Conservation (phyloP, 2,329 filamentous ascomycete genomes). For the Lachnellula suecica region DNA sequence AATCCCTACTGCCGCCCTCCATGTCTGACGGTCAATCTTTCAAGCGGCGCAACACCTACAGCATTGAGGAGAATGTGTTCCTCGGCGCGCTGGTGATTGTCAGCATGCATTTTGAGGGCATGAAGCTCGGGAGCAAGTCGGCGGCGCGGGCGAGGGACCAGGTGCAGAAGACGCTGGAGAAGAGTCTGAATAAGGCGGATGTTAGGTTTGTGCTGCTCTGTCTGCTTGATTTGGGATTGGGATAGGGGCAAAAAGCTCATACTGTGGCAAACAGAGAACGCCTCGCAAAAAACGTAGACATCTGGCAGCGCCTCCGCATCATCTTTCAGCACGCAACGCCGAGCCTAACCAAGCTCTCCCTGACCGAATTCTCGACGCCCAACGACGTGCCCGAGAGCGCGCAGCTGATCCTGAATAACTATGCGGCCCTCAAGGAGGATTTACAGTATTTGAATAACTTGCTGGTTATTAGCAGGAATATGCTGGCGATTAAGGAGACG, state of each 20-base stretch:
- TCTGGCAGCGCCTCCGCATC: constrained; percentile 64
- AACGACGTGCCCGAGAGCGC: constrained; percentile 60
- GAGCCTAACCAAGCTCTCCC: constrained; percentile 57
- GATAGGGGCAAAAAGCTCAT: constrained; percentile 7
- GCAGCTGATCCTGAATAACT: constrained; percentile 61
- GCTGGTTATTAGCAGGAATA: constrained; percentile 65
- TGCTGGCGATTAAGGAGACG: constrained; percentile 63
- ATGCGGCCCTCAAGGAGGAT: constrained; percentile 59
- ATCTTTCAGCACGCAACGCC: constrained; percentile 62
- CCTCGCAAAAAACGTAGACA: constrained; percentile 60
- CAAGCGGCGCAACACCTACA: constrained; percentile 36
- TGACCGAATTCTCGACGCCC: constrained; percentile 50
- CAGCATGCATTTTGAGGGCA: constrained; percentile 59
- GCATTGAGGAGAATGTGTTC: constrained; percentile 65
- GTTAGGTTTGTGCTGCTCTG: constrained; percentile 49
- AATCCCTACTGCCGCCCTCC: constrained; percentile 21
- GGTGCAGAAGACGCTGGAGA: constrained; percentile 60
- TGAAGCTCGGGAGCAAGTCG: constrained; percentile 54
- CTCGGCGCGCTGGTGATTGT: constrained; percentile 59
- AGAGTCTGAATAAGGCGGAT: constrained; percentile 58
- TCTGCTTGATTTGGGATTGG: not conserved
- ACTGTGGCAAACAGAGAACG: constrained; percentile 45
- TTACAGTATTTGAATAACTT: constrained; percentile 64
- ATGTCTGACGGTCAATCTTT: too few species aligned
- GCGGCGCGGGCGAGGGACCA: constrained; percentile 55